These are phyloP conservation scores for Hirsutella thompsonii DNA, from an alignment of 2,329 filamentous ascomycete species.

Conservation along the genomic window DNA sequence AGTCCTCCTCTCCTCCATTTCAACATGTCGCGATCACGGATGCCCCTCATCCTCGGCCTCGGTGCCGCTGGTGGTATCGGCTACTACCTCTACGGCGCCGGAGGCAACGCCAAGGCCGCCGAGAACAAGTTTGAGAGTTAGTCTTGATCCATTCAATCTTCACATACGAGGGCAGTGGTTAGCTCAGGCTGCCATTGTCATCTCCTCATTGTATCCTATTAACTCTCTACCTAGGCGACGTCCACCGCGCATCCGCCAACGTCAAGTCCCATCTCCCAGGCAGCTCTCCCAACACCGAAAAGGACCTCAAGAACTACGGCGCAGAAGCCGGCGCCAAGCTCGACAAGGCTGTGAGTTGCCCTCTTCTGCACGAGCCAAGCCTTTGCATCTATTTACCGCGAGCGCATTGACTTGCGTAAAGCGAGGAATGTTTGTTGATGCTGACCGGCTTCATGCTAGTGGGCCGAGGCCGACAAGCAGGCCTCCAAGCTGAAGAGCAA, in stretches of 20 bases:
- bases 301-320: constrained; percentile 39
- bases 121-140: constrained; percentile 75
- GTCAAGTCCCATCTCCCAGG: constrained; percentile 55
- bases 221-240: constrained; percentile 51
- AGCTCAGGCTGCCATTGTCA: too few species aligned
- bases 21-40: constrained; percentile 33
- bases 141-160: not conserved
- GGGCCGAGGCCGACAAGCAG: constrained; percentile 48
- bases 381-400: not conserved
- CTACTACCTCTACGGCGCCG: constrained; percentile 86
- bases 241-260: constrained; percentile 53
- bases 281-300: constrained; percentile 47
- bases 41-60: constrained; percentile 42
- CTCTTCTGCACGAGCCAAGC: not conserved
- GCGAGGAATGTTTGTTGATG: not conserved
- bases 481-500: constrained; percentile 48
- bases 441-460: constrained; percentile 9
- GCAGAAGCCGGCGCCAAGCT: constrained; percentile 47
- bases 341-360: constrained; percentile 51
- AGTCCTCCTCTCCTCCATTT: not conserved
- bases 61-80: constrained; percentile 56
- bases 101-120: constrained; percentile 69
- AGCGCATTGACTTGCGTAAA: too few species aligned
- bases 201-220: not conserved
- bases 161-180: too few species aligned